A percentile compares a stretch with the other conserved stretches of the same genome.
Evolutionary conservation across 345 rosid species (phyloP).

Genomic region (Microcos paniculata): DNA sequence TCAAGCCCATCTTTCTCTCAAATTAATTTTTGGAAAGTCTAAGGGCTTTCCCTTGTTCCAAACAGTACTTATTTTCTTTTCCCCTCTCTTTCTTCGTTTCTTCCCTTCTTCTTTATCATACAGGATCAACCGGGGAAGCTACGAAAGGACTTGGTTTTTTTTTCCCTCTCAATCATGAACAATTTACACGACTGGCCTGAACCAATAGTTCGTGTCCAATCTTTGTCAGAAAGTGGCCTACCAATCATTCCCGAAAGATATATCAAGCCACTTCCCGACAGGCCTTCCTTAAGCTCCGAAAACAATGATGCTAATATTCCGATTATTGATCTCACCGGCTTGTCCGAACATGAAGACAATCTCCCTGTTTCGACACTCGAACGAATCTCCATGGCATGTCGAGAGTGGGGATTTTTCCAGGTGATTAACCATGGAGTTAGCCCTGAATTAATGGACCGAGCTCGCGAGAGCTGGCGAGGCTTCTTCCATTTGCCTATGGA

Average conservation of each 20-base stretch:
- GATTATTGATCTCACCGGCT: constrained; percentile 59
- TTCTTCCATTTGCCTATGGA: constrained; percentile 79
- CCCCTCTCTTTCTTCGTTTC: not conserved
- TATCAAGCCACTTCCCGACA: constrained; percentile 58
- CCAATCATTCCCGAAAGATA: constrained; percentile 63
- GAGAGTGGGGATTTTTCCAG: constrained; percentile 93
- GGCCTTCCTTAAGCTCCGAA: constrained; percentile 36
- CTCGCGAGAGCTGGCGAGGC: constrained; percentile 65
- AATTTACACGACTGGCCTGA: constrained; percentile 85
- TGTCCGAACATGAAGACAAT: constrained; percentile 26
- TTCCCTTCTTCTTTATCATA: not conserved
- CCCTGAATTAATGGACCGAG: constrained; percentile 60
- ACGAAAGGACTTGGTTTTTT: not conserved
- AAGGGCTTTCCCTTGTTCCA: not conserved
- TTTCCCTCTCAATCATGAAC: constrained; percentile 28
- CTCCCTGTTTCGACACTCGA: constrained; percentile 21
- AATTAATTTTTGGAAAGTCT: not conserved
- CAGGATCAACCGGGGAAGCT: constrained; percentile 13
- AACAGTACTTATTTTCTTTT: not conserved
- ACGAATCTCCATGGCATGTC: constrained; percentile 54
- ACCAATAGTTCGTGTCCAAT: constrained; percentile 89
- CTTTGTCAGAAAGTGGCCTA: constrained; percentile 60
- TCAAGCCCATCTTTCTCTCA: not conserved
- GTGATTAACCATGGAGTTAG: constrained; percentile 79
- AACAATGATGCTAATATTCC: constrained; percentile 51